phyloP scores from a whole-genome alignment of 108 stramenopile species.

The Nannochloropsis gaditana region DNA sequence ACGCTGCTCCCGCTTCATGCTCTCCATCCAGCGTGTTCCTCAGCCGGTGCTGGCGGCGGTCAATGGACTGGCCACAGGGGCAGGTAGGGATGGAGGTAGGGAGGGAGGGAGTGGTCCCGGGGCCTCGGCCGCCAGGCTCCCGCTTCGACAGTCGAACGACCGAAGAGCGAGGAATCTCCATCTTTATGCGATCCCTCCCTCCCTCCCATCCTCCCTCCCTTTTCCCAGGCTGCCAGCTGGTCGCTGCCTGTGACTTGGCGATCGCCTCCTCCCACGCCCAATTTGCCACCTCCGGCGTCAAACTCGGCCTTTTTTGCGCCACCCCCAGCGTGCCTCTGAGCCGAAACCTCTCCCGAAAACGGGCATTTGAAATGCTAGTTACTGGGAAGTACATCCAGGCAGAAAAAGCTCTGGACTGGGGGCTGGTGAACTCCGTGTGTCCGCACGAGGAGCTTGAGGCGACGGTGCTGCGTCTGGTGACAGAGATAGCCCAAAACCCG shows the following conservation, averaged over 20 bases:
- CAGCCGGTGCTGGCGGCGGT: constrained; percentile 64
- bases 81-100: constrained; percentile 22
- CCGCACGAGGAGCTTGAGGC: constrained; percentile 32
- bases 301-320: constrained; percentile 66
- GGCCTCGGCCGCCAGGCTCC: too few relatives aligned
- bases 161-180: background rate
- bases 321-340: constrained; percentile 66
- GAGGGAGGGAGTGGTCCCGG: too few relatives aligned
- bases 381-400: constrained; percentile 64
- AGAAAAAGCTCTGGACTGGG: constrained; percentile 56
- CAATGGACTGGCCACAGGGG: constrained; percentile 67
- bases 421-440: constrained; percentile 55
- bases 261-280: constrained; percentile 46
- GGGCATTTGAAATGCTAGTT: constrained; percentile 69
- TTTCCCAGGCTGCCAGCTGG: constrained; percentile 64
- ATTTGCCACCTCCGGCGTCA: constrained; percentile 68
- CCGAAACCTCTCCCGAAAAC: constrained; percentile 56
- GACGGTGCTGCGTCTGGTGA: constrained; percentile 49
- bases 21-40: constrained; percentile 48
- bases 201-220: background rate
- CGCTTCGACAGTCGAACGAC: too few relatives aligned
- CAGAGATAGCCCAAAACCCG: constrained; percentile 58
- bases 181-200: background rate
- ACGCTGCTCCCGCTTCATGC: constrained; percentile 62
- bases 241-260: constrained; percentile 67